Evolutionary conservation across 495 filamentous ascomycete species (phyloP), one percentile per base, ranked within the genome.

Genomic region (Aspergillus olivimuriae): DNA sequence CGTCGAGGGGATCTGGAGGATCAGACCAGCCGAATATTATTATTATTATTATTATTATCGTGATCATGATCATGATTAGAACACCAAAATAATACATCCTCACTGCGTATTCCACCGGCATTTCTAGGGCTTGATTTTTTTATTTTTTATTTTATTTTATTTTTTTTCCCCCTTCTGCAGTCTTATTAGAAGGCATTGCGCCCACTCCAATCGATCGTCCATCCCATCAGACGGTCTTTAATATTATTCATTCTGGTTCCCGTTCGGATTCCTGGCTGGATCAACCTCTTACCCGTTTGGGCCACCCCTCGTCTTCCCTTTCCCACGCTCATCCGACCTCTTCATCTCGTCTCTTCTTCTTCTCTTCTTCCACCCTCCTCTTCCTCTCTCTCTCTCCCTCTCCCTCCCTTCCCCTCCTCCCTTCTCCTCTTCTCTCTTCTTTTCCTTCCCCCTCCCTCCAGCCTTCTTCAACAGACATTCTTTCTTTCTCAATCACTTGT

Each of bases 401-500:
- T 37, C 40, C 32, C 46, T 40, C 38, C 46, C 26, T 47, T 53
- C 46, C 48, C 55, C 55, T 53, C 48, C 18, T 34, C 48, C 33
- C 44, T 37, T 46, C 30, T 37, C 32, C 42, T 47, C 19, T 50
- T 50, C 39, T 52, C 39, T 48, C 51, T 52, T 43, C 24, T 30
- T 40, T 34, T 52, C 38, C 47, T 32, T 44, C 49, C 21, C 17
- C 32, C 34, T 36, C 44, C 41, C 18, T 38, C 31, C 9, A 24
- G 48, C 55, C 51, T 44, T 51, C 57, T 57, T 50, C 57, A 54
- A 64, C 62, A 53, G 35, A 46, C 43, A 47, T 57, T 52, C 52
- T 51, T 45, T 72, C 68, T 56, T 61, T 68, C 65, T 63, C 60
- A 69, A 65, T 70, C 66, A 66, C 68, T 74, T 39, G 53, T 67